These are phyloP conservation scores for Globisporangium radiosum DNA, from an alignment of 352 stramenopile genomes.

Conservation along the genomic window DNA sequence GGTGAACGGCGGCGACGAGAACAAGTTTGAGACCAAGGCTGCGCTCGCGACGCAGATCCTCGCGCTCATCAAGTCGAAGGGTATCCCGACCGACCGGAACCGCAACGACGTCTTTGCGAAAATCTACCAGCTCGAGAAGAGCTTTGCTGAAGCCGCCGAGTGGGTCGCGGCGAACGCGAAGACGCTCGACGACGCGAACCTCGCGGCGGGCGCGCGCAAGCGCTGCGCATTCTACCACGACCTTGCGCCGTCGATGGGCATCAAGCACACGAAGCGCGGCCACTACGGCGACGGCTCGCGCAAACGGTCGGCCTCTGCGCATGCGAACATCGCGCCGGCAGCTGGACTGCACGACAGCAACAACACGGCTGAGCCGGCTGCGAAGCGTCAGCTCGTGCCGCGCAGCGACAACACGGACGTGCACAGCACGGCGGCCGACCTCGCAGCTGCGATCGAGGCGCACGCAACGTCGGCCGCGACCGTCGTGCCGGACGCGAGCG, in stretches of 20 bases:
- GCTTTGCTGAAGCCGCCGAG: conserved; percentile 10
- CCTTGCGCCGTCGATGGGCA: conserved; percentile 10
- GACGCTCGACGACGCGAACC: background rate
- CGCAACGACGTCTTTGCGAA: conserved; percentile 17
- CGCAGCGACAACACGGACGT: conserved; percentile 2
- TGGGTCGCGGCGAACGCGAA: conserved; percentile 9
- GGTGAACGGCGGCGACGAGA: conserved; percentile 11
- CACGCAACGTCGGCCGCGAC: background rate
- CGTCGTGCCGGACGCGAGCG: too few species aligned
- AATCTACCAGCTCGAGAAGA: conserved; percentile 18
- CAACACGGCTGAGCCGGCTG: background rate
- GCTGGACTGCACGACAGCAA: too few species aligned
- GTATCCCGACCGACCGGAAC: conserved; percentile 14
- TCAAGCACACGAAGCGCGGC: background rate
- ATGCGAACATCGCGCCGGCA: background rate
- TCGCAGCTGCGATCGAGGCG: background rate
- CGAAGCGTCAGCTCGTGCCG: conserved; percentile 6
- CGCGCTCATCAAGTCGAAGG: conserved; percentile 7
- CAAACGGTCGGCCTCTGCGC: conserved; percentile 1
- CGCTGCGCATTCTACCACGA: conserved; percentile 15
- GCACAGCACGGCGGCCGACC: background rate
- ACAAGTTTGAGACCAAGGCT: conserved; percentile 12
- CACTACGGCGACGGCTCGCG: background rate
- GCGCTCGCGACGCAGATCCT: conserved; percentile 12
- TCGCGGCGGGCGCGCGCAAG: conserved; percentile 4